Base-by-base conservation (phyloP, 2,329 filamentous ascomycete species). In the Aureobasidium subglaciale region DNA sequence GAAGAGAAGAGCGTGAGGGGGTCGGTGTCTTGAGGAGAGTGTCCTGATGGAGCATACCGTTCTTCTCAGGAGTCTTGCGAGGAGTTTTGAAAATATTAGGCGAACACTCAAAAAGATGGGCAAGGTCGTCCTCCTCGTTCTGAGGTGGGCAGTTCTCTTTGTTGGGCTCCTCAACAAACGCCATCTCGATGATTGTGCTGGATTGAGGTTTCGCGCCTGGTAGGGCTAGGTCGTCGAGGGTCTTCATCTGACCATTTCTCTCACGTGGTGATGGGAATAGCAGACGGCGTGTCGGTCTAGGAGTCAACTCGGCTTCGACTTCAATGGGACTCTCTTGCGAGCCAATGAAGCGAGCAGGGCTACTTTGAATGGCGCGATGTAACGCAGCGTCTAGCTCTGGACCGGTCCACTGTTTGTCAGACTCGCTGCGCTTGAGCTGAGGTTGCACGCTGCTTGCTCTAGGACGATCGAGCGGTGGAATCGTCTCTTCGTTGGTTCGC, bases 241-340 rank as follows among this genome's bases (percentile, higher is more conserved):
- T 78, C 65, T 83, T 88, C 1, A 78, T 72, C 42, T 81, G 75
- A 34, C 79, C 81, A 32, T 79, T 81, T 27, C 83, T 80, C 61
- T 86, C 86, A 40, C 84, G 78, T 2, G 88, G 88, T 0, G 87
- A 90, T 1, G 88, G 86, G 64, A 93, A 93, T 1, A 93, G 75
- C 2, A 91, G 70, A 57, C 89, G 78, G 58, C 86, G 79, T 0
- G 86, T 90, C 20, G 80, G 78, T 63, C 76, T 82, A 2, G 81
- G 80, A 4, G 81, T 83, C 13, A 81, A 65, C 49, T 76, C 74
- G 13, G 38, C 42, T 48, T 75, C 75, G 32, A 78, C 66, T 58
- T 82, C 74, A 58, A 79, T 74, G 2, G 75, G 74, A 16, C 73
- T 70, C 49, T 72, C 68, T 48, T 73, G 74, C 45, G 67, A 72